Conservation (phyloP, 1,139 yeast genomes). For the Geotrichum macrosporum region DNA sequence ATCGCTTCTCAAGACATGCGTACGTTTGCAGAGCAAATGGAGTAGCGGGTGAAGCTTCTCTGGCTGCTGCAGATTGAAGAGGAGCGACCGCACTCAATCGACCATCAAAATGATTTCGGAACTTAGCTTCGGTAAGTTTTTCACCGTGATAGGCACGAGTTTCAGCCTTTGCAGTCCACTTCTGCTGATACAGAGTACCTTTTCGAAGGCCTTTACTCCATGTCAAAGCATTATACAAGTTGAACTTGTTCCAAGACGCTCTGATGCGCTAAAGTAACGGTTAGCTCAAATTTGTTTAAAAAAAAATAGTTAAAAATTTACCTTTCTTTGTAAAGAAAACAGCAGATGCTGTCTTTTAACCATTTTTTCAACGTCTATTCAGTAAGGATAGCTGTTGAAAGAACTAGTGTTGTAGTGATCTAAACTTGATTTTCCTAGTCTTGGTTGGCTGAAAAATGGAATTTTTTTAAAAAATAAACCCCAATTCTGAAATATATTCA, state of each 20-base stretch:
- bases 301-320: not conserved
- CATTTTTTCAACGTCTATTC: constrained; percentile 14
- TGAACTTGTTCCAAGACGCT: constrained; percentile 88
- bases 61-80: constrained; percentile 36
- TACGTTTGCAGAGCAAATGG: constrained; percentile 87
- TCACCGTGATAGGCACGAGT: constrained; percentile 97
- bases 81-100: constrained; percentile 79
- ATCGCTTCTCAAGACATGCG: constrained; percentile 80
- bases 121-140: constrained; percentile 77
- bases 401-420: not conserved
- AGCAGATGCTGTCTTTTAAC: constrained; percentile 22
- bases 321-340: constrained; percentile 23
- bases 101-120: constrained; percentile 68
- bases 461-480: not conserved
- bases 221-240: constrained; percentile 70
- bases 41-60: constrained; percentile 36
- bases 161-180: constrained; percentile 87
- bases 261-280: constrained; percentile 52
- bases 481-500: not conserved
- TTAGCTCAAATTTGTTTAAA: not conserved
- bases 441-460: constrained; percentile 17
- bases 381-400: too few species aligned
- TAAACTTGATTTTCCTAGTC: constrained; percentile 4
- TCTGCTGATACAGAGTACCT: constrained; percentile 76
- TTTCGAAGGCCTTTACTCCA: constrained; percentile 45